These are phyloP conservation scores for Glycine soja DNA, from an alignment of 306 rosid species.

Conservation along the genomic window DNA sequence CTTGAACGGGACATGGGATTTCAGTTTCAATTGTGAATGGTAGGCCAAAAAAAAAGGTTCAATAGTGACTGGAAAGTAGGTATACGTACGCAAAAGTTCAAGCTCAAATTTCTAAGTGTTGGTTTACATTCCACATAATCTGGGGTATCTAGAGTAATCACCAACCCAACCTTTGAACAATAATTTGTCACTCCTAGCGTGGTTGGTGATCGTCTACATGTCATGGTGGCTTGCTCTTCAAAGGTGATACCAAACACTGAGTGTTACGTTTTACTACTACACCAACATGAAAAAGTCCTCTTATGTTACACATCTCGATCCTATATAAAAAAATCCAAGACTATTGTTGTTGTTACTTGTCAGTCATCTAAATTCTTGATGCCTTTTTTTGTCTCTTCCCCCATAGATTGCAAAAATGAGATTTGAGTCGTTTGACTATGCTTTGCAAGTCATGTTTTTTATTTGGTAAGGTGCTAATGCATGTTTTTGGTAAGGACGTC, in stretches of 20 bases:
- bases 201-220: constrained; percentile 45
- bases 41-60: background rate
- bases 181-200: background rate
- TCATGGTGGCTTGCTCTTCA: constrained; percentile 19
- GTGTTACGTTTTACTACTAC: constrained; percentile 50
- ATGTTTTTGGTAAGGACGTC: too few relatives aligned
- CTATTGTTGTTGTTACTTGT: background rate
- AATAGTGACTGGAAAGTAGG: constrained; percentile 28
- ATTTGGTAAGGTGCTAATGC: too few relatives aligned
- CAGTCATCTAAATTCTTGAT: background rate
- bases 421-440: constrained; percentile 1
- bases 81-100: background rate
- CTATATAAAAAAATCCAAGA: background rate
- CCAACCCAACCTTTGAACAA: constrained; percentile 43
- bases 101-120: constrained; percentile 29
- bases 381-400: constrained; percentile 6
- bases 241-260: constrained; percentile 39
- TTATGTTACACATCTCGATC: background rate
- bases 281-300: constrained; percentile 3
- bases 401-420: background rate
- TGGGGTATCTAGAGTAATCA: constrained; percentile 30
- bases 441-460: background rate
- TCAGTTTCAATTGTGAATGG: background rate
- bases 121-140: background rate
- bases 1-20: background rate